Evolutionary conservation across 148 eudicot species (phyloP).

Genomic region (Polygonum aviculare): DNA sequence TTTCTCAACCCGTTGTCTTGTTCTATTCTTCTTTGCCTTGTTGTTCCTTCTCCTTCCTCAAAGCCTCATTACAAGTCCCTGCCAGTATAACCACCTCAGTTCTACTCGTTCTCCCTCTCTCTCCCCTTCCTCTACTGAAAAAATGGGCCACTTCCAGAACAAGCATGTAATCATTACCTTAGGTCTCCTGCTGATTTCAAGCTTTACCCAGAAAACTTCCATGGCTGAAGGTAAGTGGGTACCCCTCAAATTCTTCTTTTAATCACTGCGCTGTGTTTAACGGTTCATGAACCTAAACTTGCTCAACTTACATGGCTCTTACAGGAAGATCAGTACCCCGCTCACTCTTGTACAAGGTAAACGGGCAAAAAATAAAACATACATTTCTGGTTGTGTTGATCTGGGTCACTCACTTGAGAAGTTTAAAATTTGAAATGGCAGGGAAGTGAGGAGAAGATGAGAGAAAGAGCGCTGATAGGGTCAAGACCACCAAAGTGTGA

Average conservation of each 20-base stretch:
- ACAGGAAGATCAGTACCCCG: conserved; percentile 33
- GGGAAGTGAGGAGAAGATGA: conserved; percentile 18
- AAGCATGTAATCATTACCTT: conserved; percentile 17
- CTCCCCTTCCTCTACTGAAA: not conserved
- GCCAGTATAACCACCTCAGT: not conserved
- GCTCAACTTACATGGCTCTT: not conserved
- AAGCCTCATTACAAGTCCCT: not conserved
- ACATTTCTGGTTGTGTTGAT: not conserved
- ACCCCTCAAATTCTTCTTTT: not conserved
- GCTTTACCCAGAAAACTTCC: conserved; percentile 11
- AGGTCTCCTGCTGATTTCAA: conserved; percentile 12
- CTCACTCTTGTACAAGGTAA: conserved; percentile 5
- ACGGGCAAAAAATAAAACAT: not conserved
- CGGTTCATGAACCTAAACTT: not conserved
- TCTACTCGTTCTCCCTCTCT: not conserved
- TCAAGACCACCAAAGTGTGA: conserved; percentile 91
- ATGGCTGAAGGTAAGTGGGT: conserved; percentile 24
- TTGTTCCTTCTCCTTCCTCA: not conserved
- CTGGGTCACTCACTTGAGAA: not conserved
- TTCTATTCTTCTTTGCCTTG: not conserved
- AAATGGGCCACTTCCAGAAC: conserved; percentile 24
- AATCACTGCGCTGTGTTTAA: not conserved
- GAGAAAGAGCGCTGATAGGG: conserved; percentile 42
- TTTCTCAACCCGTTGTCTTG: conserved; percentile 1
- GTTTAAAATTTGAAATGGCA: not conserved